phyloP scores from a whole-genome alignment of 2,329 filamentous ascomycete species.

The Xylaria sp. region DNA sequence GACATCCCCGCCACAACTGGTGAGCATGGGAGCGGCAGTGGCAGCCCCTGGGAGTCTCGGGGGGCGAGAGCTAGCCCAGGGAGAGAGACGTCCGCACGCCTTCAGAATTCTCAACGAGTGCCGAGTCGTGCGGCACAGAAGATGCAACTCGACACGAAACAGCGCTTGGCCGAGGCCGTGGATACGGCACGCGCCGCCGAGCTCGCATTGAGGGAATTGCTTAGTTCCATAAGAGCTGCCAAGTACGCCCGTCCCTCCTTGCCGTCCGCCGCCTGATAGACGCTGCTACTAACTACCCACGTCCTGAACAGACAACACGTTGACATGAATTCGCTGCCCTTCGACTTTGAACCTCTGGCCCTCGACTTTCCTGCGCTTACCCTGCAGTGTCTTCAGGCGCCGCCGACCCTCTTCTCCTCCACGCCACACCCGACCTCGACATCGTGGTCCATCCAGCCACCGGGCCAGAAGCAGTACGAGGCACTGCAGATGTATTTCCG shows the following conservation, averaged over 20 bases:
- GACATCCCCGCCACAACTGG: conserved; percentile 68
- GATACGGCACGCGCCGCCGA: conserved; percentile 88
- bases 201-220: conserved; percentile 82
- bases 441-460: conserved; percentile 84
- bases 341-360: conserved; percentile 85
- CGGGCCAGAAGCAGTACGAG: conserved; percentile 77
- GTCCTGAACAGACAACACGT: conserved; percentile 60
- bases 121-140: conserved; percentile 65
- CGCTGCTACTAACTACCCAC: conserved; percentile 36
- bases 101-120: conserved; percentile 51
- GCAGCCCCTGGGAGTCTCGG: conserved; percentile 48
- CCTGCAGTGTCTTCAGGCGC: conserved; percentile 78
- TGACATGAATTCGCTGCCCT: conserved; percentile 66
- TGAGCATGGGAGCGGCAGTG: conserved; percentile 49
- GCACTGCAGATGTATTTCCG: conserved; percentile 74
- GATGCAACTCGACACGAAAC: conserved; percentile 70
- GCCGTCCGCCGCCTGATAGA: conserved; percentile 22
- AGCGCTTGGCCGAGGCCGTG: conserved; percentile 72
- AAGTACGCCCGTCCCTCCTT: conserved; percentile 61
- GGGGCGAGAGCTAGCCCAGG: conserved; percentile 39
- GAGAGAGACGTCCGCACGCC: conserved; percentile 50
- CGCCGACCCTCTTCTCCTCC: conserved; percentile 83
- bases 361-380: conserved; percentile 88
- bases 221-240: conserved; percentile 83
- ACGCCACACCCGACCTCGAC: conserved; percentile 80